phyloP scores from a whole-genome alignment of 257 asterid genomes.

The Rehmannia glutinosa region DNA sequence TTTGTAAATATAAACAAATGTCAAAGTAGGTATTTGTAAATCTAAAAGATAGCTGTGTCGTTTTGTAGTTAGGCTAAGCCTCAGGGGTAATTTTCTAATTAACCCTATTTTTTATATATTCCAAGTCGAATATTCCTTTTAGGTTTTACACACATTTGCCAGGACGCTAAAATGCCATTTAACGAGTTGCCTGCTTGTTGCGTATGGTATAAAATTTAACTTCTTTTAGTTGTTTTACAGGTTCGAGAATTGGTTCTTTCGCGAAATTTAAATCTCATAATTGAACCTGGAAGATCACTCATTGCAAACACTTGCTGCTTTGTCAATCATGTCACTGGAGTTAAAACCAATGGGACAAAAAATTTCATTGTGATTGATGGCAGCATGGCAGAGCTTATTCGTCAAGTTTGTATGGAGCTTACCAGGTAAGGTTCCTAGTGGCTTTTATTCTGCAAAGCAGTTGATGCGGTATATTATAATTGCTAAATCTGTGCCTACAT shows the following conservation, averaged over 20 bases:
- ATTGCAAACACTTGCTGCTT: slow-evolving; percentile 97
- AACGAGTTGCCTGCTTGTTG: not conserved
- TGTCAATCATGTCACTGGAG: slow-evolving; percentile 89
- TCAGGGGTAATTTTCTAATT: not conserved
- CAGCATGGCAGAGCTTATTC: slow-evolving; percentile 96
- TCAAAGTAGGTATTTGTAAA: not conserved
- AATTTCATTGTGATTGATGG: slow-evolving; percentile 92
- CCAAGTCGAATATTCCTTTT: not conserved
- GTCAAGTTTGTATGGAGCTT: slow-evolving; percentile 87
- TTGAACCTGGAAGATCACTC: slow-evolving; percentile 93
- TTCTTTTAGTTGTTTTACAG: slow-evolving; percentile 38
- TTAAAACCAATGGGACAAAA: slow-evolving; percentile 88
- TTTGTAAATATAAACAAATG: no score
- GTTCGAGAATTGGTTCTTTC: slow-evolving; percentile 85
- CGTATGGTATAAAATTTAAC: no score
- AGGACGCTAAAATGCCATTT: not conserved
- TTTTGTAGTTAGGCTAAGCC: no score
- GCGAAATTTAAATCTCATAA: slow-evolving; percentile 79
- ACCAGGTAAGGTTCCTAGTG: slow-evolving; percentile 52
- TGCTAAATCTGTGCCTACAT: not conserved
- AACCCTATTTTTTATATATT: not conserved
- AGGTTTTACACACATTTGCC: no score
- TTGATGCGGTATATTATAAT: not conserved
- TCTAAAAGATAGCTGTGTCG: not conserved
- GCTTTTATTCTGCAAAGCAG: not conserved